Base-by-base conservation (phyloP, 805 yeast genomes). In the Wickerhamiella occidentalis region DNA sequence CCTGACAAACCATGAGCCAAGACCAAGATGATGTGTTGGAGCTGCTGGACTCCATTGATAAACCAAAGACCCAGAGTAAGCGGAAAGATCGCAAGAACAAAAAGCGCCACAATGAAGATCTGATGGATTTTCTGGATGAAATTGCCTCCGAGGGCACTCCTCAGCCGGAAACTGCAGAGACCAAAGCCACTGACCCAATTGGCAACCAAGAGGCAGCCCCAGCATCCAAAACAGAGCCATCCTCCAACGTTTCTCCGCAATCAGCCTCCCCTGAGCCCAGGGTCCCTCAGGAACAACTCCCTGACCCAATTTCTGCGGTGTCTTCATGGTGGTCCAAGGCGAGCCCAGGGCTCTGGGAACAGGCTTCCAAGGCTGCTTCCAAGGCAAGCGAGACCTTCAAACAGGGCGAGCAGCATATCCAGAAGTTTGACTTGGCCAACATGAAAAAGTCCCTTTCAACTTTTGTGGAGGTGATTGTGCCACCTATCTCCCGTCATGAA, bases 401-500 rank as follows among this genome's bases (percentile, higher is more conserved):
- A 47, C 52, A 54, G 23, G 54, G 61, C 11, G 56, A 56, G 49
- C 55, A 51, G 36, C 47, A 45, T 28, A 25, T 45, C 9, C 25
- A 19, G 9, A 22, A n/a, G 35, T 52, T 57, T 45, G 49, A 51
- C n/a, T 49, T 56, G 18, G 48, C 44, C 40, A 52, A 57, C n/a
- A 51, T 62, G 13, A 68, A 66, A 43, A 55, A 60, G 35, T 57
- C 69, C 4, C 52, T 69, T 11, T 56, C 68, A 1, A 56, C 69
- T 11, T 73, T 69, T 2, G 54, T 70, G 46, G 61, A 63, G 45
- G 65, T 69, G 11, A 68, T 70, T 44, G 74, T 70, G 6, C 74
- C 74, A 12, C 74, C 74, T 6, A 70, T 70, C 42, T 42, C 60
- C 28, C 63, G 64, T 25, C 74, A 70, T 51, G 74, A 70, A 56